Evolutionary conservation across 1,284 basidiomycete species (phyloP).

Genomic region (Abortiporus biennis): DNA sequence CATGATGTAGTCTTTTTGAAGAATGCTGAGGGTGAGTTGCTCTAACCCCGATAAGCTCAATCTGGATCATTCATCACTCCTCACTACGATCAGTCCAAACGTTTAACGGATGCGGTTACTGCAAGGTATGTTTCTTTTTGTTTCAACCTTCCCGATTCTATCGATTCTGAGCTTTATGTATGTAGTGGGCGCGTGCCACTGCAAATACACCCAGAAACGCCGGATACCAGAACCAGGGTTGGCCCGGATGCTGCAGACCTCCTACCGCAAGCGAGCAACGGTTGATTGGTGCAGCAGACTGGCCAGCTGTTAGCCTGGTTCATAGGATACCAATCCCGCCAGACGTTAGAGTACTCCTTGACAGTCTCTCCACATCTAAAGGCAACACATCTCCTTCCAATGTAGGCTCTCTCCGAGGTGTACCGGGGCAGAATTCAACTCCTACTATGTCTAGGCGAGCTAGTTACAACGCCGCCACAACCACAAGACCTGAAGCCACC

Average conservation of each 20-base stretch:
- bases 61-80: conserved; percentile 9
- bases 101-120: conserved; percentile 81
- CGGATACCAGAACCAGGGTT: conserved; percentile 63
- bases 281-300: conserved; percentile 67
- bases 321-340: conserved; percentile 63
- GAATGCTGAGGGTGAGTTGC: conserved; percentile 71
- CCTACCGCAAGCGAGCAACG: conserved; percentile 52
- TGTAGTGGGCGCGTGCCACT: conserved; percentile 57
- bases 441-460: conserved; percentile 44
- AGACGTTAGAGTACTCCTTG: conserved; percentile 61
- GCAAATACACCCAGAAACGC: conserved; percentile 46
- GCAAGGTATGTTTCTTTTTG: conserved; percentile 54
- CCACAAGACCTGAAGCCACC: conserved; percentile 18
- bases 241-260: conserved; percentile 79
- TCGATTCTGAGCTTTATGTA: conserved; percentile 20
- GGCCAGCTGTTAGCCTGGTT: conserved; percentile 68
- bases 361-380: conserved; percentile 33
- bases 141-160: conserved; percentile 20
- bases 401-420: conserved; percentile 13
- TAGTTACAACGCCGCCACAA: conserved; percentile 30
- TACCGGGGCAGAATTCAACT: conserved; percentile 20
- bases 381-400: conserved; percentile 14
- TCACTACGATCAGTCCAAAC: conserved; percentile 48
- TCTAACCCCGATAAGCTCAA: conserved; percentile 2
- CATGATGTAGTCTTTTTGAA: conserved; percentile 70